Evolutionary conservation across 257 asterid genomes (phyloP).

Genomic region (Eustoma russellianum): DNA sequence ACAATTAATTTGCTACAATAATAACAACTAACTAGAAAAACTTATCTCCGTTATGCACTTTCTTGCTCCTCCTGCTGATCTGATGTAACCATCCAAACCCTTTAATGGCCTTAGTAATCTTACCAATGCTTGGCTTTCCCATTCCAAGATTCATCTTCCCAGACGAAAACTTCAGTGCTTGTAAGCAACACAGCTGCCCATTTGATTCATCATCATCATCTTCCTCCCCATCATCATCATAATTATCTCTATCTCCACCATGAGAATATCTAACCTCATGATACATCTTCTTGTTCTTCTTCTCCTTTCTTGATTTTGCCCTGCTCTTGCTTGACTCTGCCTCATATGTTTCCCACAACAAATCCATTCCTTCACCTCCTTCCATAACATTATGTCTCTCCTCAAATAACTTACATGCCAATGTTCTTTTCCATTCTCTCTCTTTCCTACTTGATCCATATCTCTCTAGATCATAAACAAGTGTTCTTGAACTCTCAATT

Average conservation of each 20-base stretch:
- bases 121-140: constrained; percentile 62
- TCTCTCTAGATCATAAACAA: constrained; percentile 20
- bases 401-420: constrained; percentile 75
- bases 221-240: constrained; percentile 7
- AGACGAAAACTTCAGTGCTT: constrained; percentile 61
- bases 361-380: constrained; percentile 71
- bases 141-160: constrained; percentile 79
- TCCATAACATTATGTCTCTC: constrained; percentile 36
- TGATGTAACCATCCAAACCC: constrained; percentile 82
- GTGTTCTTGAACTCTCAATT: constrained; percentile 15
- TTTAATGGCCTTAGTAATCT: constrained; percentile 68
- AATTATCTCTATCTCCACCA: too few relatives aligned
- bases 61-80: constrained; percentile 50
- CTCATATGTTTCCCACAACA: constrained; percentile 79
- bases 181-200: constrained; percentile 60
- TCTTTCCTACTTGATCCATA: constrained; percentile 70
- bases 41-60: constrained; percentile 63
- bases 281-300: constrained; percentile 10
- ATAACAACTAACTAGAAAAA: not conserved
- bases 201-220: constrained; percentile 21
- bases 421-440: constrained; percentile 75
- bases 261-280: not conserved
- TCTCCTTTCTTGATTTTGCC: constrained; percentile 4
- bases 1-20: too few relatives aligned
- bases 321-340: constrained; percentile 22